A percentile compares a stretch with the other conserved stretches of the same genome.
phyloP scores from a whole-genome alignment of 2,329 filamentous ascomycete species.

The Aotearoamyces nothofagi region DNA sequence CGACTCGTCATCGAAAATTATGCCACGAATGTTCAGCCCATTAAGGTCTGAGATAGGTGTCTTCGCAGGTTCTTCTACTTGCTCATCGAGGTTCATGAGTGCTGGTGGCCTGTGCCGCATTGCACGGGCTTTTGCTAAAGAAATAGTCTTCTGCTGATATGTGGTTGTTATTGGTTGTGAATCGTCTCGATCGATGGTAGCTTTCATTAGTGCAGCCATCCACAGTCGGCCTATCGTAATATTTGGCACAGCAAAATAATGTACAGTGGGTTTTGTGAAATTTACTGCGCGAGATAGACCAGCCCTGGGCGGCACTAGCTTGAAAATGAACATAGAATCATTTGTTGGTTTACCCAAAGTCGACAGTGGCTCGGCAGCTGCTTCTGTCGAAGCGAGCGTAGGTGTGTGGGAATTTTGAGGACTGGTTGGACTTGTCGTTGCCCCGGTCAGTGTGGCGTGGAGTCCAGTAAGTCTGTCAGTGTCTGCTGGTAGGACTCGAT shows the following conservation, averaged over 20 bases:
- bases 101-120: slow-evolving; percentile 85
- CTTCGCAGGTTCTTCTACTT: slow-evolving; percentile 10
- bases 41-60: slow-evolving; percentile 16
- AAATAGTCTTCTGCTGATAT: slow-evolving; percentile 95
- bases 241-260: slow-evolving; percentile 94
- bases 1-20: slow-evolving; percentile 18
- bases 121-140: slow-evolving; percentile 70
- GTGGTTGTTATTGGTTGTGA: slow-evolving; percentile 69
- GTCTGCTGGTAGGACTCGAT: slow-evolving; percentile 88
- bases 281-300: slow-evolving; percentile 84
- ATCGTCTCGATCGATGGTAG: slow-evolving; percentile 88
- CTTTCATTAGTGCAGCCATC: slow-evolving; percentile 99
- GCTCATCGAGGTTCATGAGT: slow-evolving; percentile 54
- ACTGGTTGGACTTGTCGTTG: slow-evolving; percentile 48
- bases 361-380: slow-evolving; percentile 23
- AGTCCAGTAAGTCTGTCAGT: slow-evolving; percentile 81
- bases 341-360: slow-evolving; percentile 23
- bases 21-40: slow-evolving; percentile 18
- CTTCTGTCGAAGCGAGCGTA: slow-evolving; percentile 27
- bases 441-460: slow-evolving; percentile 82
- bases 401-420: slow-evolving; percentile 30
- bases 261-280: slow-evolving; percentile 93
- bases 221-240: slow-evolving; percentile 77
- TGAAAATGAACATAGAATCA: slow-evolving; percentile 90
- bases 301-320: slow-evolving; percentile 78